A percentile compares a stretch with the other conserved stretches of the same genome.
phyloP scores from a whole-genome alignment of 257 asterid genomes.

The Thymus mandschuricus region DNA sequence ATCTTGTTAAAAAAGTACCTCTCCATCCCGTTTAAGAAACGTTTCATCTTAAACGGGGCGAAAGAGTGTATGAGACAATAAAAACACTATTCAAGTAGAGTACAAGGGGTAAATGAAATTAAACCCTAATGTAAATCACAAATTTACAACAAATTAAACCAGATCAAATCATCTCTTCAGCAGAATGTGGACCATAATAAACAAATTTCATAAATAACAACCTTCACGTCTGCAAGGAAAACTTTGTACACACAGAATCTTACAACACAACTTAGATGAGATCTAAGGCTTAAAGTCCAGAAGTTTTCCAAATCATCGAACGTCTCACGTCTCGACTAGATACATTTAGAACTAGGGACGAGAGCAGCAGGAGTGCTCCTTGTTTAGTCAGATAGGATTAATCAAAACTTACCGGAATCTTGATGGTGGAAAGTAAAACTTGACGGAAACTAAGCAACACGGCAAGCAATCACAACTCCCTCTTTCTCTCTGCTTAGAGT shows the following conservation, averaged over 20 bases:
- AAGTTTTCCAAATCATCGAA: conserved; percentile 9
- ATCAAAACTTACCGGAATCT: conserved; percentile 29
- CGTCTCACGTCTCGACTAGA: conserved; percentile 22
- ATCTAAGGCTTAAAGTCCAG: conserved; percentile 17
- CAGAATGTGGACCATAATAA: conserved; percentile 9
- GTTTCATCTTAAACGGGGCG: no score
- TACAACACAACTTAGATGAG: conserved; percentile 33
- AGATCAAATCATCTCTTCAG: background rate
- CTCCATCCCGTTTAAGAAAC: no score
- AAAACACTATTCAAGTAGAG: no score
- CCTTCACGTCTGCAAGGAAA: conserved; percentile 17
- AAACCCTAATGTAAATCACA: background rate
- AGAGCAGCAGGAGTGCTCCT: conserved; percentile 25
- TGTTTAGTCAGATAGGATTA: conserved; percentile 40
- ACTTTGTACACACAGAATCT: conserved; percentile 31
- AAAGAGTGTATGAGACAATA: no score
- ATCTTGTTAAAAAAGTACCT: no score
- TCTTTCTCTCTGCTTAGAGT: conserved; percentile 19
- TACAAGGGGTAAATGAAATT: no score
- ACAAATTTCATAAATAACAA: conserved; percentile 15
- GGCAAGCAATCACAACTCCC: background rate
- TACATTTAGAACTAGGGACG: conserved; percentile 41
- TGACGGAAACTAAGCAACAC: conserved; percentile 24
- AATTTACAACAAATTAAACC: background rate
- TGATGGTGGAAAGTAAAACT: conserved; percentile 18